Conservation (phyloP, 208 protist species). For the Histomonas meleagridis region DNA sequence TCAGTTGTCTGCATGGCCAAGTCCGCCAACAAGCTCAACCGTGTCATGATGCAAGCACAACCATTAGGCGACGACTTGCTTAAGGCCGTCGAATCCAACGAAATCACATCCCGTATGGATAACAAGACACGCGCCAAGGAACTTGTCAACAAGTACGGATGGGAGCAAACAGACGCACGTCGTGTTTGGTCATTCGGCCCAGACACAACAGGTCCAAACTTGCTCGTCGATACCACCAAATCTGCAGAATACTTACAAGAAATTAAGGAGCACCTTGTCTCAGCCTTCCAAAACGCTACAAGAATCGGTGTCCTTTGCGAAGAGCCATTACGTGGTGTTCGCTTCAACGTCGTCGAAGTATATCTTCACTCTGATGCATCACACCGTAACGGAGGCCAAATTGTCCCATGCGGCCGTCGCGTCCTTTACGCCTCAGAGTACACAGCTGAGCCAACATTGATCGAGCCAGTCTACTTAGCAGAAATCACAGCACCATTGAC, state of each 20-base stretch:
- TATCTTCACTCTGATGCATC: conserved; percentile 93
- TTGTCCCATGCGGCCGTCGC: conserved; percentile 78
- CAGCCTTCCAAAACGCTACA: conserved; percentile 81
- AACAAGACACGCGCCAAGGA: conserved; percentile 63
- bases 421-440: conserved; percentile 78
- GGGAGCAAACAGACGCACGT: conserved; percentile 60
- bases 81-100: conserved; percentile 71
- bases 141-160: conserved; percentile 55
- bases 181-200: conserved; percentile 97
- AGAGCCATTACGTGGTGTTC: conserved; percentile 85
- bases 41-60: conserved; percentile 74
- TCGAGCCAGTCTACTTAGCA: conserved; percentile 90
- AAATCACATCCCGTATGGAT: conserved; percentile 68
- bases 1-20: conserved; percentile 62
- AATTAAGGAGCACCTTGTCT: conserved; percentile 84
- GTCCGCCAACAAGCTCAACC: conserved; percentile 95
- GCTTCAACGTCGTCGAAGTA: conserved; percentile 86
- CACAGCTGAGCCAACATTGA: conserved; percentile 69
- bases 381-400: conserved; percentile 89
- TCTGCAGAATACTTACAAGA: conserved; percentile 91
- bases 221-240: conserved; percentile 87
- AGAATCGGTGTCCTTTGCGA: conserved; percentile 79
- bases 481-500: conserved; percentile 54
- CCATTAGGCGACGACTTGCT: conserved; percentile 72
- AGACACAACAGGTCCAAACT: conserved; percentile 78